Evolutionary conservation across 2,329 filamentous ascomycete genomes (phyloP).

Genomic region (Diaporthe citri): DNA sequence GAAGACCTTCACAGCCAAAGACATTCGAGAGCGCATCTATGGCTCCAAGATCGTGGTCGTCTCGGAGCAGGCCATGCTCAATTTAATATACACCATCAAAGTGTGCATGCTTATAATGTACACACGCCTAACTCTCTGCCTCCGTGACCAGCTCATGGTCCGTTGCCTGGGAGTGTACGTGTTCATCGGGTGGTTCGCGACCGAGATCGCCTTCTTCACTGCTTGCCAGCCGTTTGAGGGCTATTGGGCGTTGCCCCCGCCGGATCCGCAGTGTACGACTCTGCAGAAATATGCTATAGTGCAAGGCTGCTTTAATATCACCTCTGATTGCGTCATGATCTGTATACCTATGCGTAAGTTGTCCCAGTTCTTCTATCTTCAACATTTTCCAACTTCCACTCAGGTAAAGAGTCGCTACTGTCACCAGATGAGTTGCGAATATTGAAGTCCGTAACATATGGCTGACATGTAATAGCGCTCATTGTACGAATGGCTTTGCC

Average conservation of each 20-base stretch:
- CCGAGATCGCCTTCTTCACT: slow-evolving; percentile 60
- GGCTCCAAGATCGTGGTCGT: slow-evolving; percentile 59
- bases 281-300: slow-evolving; percentile 60
- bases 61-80: slow-evolving; percentile 56
- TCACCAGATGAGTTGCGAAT: too few species aligned
- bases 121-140: slow-evolving; percentile 55
- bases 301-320: slow-evolving; percentile 62
- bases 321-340: slow-evolving; percentile 61
- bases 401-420: accelerated
- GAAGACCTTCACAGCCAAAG: slow-evolving; percentile 50
- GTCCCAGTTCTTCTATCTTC: background rate
- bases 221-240: slow-evolving; percentile 58
- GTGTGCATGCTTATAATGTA: slow-evolving; percentile 46
- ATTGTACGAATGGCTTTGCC: slow-evolving; percentile 56
- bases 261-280: slow-evolving; percentile 60
- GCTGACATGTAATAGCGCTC: slow-evolving; percentile 47
- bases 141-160: slow-evolving; percentile 50
- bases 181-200: slow-evolving; percentile 55
- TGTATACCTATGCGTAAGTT: slow-evolving; percentile 55
- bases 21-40: slow-evolving; percentile 56
- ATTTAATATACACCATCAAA: slow-evolving; percentile 47
- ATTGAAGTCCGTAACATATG: background rate
- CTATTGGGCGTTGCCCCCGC: slow-evolving; percentile 62
- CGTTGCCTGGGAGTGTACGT: slow-evolving; percentile 55
- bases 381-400: too few species aligned